These are phyloP conservation scores for Elasticomyces elasticus DNA, from an alignment of 495 filamentous ascomycete genomes.

Conservation along the genomic window DNA sequence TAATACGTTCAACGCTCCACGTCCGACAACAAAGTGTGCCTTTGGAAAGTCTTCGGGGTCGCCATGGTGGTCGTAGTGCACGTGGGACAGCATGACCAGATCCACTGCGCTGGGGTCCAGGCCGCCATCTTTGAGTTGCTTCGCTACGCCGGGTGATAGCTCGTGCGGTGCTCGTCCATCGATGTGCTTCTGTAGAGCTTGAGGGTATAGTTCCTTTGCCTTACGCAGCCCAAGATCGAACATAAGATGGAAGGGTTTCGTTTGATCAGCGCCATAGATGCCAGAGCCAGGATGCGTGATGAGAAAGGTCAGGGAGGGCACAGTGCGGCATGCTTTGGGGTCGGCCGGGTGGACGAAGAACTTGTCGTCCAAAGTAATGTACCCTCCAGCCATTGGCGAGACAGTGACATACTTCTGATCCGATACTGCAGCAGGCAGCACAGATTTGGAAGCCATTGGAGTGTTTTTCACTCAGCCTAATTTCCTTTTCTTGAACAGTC, in stretches of 20 bases:
- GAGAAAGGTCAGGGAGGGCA: slow-evolving; percentile 31
- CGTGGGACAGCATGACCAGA: slow-evolving; percentile 39
- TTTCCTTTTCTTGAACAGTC: too few species aligned
- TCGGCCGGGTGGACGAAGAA: slow-evolving; percentile 29
- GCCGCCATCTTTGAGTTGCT: slow-evolving; percentile 29
- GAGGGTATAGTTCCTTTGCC: slow-evolving; percentile 33
- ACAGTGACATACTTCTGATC: slow-evolving; percentile 29
- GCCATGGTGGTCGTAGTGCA: slow-evolving; percentile 47
- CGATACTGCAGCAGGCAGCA: slow-evolving; percentile 20
- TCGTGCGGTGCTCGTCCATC: slow-evolving; percentile 31
- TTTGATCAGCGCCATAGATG: slow-evolving; percentile 1
- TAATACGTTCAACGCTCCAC: slow-evolving; percentile 37
- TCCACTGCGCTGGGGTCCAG: slow-evolving; percentile 32
- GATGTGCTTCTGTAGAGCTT: slow-evolving; percentile 34
- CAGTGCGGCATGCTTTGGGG: slow-evolving; percentile 23
- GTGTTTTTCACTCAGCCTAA: not conserved
- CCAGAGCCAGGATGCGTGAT: slow-evolving; percentile 26
- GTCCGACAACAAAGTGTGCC: slow-evolving; percentile 39
- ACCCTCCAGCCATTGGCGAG: slow-evolving; percentile 29
- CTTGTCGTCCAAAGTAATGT: slow-evolving; percentile 29
- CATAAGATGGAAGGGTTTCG: slow-evolving; percentile 27
- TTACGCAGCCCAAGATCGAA: slow-evolving; percentile 44
- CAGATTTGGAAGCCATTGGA: slow-evolving; percentile 4
- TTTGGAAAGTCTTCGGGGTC: slow-evolving; percentile 37
- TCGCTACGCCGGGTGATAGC: slow-evolving; percentile 33